These are phyloP conservation scores for Talinum fruticosum DNA, from an alignment of 148 eudicot species.

Conservation along the genomic window DNA sequence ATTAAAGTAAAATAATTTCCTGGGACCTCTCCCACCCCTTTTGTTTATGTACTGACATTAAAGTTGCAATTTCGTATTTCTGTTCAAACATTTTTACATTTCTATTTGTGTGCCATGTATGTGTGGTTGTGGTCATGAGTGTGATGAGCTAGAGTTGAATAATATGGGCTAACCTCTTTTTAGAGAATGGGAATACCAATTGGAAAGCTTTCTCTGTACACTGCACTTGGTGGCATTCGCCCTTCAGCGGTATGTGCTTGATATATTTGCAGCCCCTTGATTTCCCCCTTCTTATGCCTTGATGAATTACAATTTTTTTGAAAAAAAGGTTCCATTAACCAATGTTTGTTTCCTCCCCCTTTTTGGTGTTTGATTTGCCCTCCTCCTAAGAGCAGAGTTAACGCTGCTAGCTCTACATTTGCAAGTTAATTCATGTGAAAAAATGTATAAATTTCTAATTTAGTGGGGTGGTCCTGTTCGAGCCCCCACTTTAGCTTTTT, in stretches of 20 bases:
- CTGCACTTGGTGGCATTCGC: constrained; percentile 94
- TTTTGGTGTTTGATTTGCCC: no score
- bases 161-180: constrained; percentile 14
- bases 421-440: no score
- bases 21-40: no score
- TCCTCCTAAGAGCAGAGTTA: not conserved
- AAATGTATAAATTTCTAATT: not conserved
- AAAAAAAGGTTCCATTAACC: no score
- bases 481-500: not conserved
- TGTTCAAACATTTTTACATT: not conserved
- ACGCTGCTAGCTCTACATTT: not conserved
- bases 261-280: not conserved
- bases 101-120: not conserved
- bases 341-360: not conserved
- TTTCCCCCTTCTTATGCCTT: not conserved
- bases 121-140: not conserved
- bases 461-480: not conserved
- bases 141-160: constrained; percentile 1
- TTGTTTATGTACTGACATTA: no score
- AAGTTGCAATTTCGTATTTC: no score
- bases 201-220: constrained; percentile 85
- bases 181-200: constrained; percentile 99
- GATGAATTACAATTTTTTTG: not conserved
- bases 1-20: no score
- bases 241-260: constrained; percentile 80